These are phyloP conservation scores for Malassezia pachydermatis DNA, from an alignment of 1,284 basidiomycete species.

Conservation along the genomic window DNA sequence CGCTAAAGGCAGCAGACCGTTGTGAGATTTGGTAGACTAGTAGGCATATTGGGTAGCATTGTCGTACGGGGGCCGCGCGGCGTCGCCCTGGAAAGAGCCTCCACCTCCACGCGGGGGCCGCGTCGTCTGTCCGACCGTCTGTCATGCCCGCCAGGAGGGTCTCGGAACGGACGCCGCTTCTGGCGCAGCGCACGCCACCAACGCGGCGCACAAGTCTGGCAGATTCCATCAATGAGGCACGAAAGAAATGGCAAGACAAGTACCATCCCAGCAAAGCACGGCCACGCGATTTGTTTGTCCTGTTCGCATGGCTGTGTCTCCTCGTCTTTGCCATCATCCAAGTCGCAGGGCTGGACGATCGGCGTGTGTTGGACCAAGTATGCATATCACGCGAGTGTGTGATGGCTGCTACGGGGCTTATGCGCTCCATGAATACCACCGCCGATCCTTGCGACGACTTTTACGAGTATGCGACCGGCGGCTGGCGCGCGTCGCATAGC, in stretches of 20 bases:
- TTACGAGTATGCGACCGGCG: conserved; percentile 63
- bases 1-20: conserved; percentile 22
- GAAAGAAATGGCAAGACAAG: too few species aligned
- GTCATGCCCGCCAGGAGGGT: too few species aligned
- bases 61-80: too few species aligned
- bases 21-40: conserved; percentile 40
- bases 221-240: too few species aligned
- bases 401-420: conserved; percentile 66
- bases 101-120: too few species aligned
- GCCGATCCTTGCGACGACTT: conserved; percentile 93
- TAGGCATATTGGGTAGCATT: too few species aligned
- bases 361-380: conserved; percentile 30
- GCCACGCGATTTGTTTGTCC: neutral
- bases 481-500: conserved; percentile 34
- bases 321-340: neutral
- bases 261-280: too few species aligned
- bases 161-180: neutral
- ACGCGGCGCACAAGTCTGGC: too few species aligned
- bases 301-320: neutral
- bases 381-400: conserved; percentile 77
- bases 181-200: too few species aligned
- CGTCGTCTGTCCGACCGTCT: too few species aligned
- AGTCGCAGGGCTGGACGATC: neutral
- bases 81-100: too few species aligned
- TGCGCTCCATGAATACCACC: conserved; percentile 67